Evolutionary conservation across 2,329 filamentous ascomycete genomes (phyloP).

Genomic region (Cladosporium sp.): DNA sequence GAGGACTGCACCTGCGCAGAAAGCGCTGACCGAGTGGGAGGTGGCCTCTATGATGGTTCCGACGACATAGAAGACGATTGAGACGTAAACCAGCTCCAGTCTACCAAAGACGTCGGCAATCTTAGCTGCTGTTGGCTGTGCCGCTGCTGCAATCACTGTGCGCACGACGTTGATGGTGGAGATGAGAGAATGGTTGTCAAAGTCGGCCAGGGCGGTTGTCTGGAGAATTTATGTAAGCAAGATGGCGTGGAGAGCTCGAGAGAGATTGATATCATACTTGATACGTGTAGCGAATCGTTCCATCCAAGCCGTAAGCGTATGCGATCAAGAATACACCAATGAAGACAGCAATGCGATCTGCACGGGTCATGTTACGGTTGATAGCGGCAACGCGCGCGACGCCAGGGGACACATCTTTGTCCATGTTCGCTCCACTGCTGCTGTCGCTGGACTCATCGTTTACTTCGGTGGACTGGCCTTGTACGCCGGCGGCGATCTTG

Average conservation of each 20-base stretch:
- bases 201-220: constrained; percentile 52
- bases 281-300: constrained; percentile 53
- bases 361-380: constrained; percentile 47
- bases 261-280: constrained; percentile 30
- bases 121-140: constrained; percentile 53
- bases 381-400: constrained; percentile 59
- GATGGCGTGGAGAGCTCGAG: no score
- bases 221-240: constrained; percentile 18
- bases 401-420: constrained; percentile 37
- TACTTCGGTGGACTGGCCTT: not conserved
- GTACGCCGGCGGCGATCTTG: not conserved
- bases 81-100: constrained; percentile 53
- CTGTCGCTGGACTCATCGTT: not conserved
- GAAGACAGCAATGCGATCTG: constrained; percentile 57
- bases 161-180: constrained; percentile 57
- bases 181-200: constrained; percentile 51
- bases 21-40: constrained; percentile 47
- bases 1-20: constrained; percentile 55
- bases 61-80: constrained; percentile 54
- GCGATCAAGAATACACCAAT: constrained; percentile 58
- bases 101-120: constrained; percentile 57
- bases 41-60: constrained; percentile 55
- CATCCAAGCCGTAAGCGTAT: constrained; percentile 61
- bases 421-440: not conserved
- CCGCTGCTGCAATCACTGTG: constrained; percentile 56